phyloP scores from a whole-genome alignment of 306 rosid species.

The Morella rubra region DNA sequence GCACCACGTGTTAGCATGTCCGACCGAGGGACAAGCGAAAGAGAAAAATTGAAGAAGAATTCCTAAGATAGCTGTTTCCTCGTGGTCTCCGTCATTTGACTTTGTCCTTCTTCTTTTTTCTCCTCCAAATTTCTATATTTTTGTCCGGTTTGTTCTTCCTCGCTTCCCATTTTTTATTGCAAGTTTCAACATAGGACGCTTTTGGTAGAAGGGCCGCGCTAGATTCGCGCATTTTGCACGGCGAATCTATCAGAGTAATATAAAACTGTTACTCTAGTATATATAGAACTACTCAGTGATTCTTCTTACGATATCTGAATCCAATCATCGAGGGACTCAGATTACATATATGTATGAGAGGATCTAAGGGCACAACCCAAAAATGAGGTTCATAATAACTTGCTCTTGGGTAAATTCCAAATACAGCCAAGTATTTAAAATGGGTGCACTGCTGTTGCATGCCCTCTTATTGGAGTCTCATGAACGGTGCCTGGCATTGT shows the following conservation, averaged over 20 bases:
- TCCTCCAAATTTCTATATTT: not conserved
- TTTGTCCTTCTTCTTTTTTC: not conserved
- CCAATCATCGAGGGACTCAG: too few relatives aligned
- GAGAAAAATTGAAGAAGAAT: not conserved
- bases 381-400: not conserved
- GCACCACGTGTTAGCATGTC: not conserved
- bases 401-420: too few relatives aligned
- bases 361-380: not conserved
- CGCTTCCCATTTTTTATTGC: not conserved
- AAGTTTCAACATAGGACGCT: not conserved
- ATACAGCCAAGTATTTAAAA: too few relatives aligned
- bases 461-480: not conserved
- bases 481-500: not conserved
- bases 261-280: not conserved
- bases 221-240: slow-evolving; percentile 5
- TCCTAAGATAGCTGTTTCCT: not conserved
- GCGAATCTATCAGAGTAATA: not conserved
- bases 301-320: too few relatives aligned
- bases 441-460: not conserved
- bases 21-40: not conserved
- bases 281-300: too few relatives aligned
- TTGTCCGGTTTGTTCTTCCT: not conserved
- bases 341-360: too few relatives aligned
- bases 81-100: slow-evolving; percentile 1
- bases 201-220: not conserved